phyloP scores from a whole-genome alignment of 495 filamentous ascomycete species.

The Tuber brumale region DNA sequence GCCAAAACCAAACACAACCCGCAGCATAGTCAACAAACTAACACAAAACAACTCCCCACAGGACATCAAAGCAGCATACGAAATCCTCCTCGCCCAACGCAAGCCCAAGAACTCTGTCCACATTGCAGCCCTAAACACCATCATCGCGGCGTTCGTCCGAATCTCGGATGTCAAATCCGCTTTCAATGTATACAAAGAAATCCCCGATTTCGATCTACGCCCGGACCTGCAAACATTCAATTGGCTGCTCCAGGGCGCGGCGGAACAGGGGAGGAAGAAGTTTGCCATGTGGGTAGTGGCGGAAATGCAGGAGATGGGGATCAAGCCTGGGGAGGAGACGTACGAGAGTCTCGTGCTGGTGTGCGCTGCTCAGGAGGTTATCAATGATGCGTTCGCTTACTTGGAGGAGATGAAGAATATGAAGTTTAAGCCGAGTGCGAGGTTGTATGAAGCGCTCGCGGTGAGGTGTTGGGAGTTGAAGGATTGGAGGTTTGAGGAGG shows the following conservation, averaged over 20 bases:
- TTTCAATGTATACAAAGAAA: slow-evolving; percentile 61
- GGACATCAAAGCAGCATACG: slow-evolving; percentile 24
- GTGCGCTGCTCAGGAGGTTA: slow-evolving; percentile 51
- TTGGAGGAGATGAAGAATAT: slow-evolving; percentile 50
- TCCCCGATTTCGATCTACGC: slow-evolving; percentile 58
- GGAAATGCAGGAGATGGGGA: slow-evolving; percentile 63
- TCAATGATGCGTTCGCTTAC: slow-evolving; percentile 55
- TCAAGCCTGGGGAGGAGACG: slow-evolving; percentile 55
- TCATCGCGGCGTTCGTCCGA: slow-evolving; percentile 53
- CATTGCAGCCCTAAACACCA: slow-evolving; percentile 52
- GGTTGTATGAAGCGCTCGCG: slow-evolving; percentile 47
- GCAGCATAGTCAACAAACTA: slow-evolving; percentile 52
- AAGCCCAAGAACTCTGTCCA: slow-evolving; percentile 31
- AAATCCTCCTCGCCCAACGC: slow-evolving; percentile 11
- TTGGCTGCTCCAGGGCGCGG: slow-evolving; percentile 58
- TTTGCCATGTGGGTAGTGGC: slow-evolving; percentile 61
- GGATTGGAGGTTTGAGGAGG: slow-evolving; percentile 47
- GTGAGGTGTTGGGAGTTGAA: slow-evolving; percentile 44
- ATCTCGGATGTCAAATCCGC: slow-evolving; percentile 50
- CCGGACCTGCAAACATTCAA: slow-evolving; percentile 58
- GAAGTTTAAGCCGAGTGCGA: slow-evolving; percentile 39
- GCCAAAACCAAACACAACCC: slow-evolving; percentile 52
- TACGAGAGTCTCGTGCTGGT: slow-evolving; percentile 65
- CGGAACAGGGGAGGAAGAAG: slow-evolving; percentile 47
- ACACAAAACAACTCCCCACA: neutral